Base-by-base conservation (phyloP, 148 eudicot species). In the Chenopodium formosanum region DNA sequence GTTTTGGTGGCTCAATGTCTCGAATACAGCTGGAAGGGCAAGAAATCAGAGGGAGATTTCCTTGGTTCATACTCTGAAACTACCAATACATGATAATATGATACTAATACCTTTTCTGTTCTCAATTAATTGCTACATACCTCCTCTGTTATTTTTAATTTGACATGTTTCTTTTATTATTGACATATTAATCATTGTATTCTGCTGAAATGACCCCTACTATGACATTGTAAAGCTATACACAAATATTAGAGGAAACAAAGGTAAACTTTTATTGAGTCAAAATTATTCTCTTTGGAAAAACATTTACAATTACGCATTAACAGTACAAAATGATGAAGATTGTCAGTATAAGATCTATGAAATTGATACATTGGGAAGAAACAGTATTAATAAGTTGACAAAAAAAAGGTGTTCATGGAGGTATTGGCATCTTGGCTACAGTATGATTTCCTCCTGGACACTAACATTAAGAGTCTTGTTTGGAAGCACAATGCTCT, bases 381-480 rank as follows among this genome's bases (percentile, higher is more conserved):
- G 70, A 75, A 13, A 56, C 22, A 56, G 17, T 31, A 67, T 10
- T 50, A 53, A 52, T 16, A n/a, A 75, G 63, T 32, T 32, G 14
- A 47, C 37, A n/a, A 71, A 53, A 62, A 23, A 66, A 58, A 13
- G 34, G 7, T 63, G 17, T 44, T 56, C 80, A 69, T 48, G 37
- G 34, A 81, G 62, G 73, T 50, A 31, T 66, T 19, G n/a, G 20
- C 16, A 56, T 67, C 23, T 9, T 69, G 76, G 31, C 82, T 85
- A 92, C 69, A 92, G 79, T 70, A 92, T 86, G 14, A 92, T 91
- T 78, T 91, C 97, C 27, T 93, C 92, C 79, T 90, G 97, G 75
- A 93, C 93, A 79, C 97, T 91, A 22, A 91, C 83, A 62, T 93
- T 93, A n/a, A 93, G 92, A 31, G 95, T 93, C 88, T 91, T 91